Conservation (phyloP, 2,329 filamentous ascomycete species). For the Plectosphaerella cucumerina region DNA sequence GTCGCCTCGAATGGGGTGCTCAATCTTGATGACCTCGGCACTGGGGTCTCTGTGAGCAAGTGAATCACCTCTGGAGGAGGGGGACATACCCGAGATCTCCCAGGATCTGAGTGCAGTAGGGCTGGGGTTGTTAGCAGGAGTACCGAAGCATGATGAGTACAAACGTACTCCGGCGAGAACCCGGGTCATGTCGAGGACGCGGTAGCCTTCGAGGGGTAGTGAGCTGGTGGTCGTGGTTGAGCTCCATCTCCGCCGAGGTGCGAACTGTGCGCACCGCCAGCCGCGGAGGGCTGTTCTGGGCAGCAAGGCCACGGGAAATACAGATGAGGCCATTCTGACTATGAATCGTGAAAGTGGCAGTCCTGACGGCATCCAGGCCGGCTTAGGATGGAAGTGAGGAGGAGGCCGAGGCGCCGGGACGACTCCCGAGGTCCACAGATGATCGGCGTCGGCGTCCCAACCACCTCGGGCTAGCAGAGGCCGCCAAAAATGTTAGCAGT, state of each 20-base stretch:
- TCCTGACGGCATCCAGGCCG: neutral
- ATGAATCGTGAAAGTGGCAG: neutral
- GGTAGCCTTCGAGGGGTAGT: conserved; percentile 75
- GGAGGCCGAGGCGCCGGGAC: neutral
- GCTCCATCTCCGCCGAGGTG: conserved; percentile 12
- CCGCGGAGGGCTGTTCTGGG: neutral
- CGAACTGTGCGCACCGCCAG: neutral
- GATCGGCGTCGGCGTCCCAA: too few relatives aligned
- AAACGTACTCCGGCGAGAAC: conserved; percentile 83
- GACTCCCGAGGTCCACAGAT: neutral
- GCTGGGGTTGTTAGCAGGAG: conserved; percentile 47
- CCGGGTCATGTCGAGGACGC: conserved; percentile 93
- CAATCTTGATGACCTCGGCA: conserved; percentile 95
- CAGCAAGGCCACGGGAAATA: neutral
- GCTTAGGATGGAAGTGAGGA: too few relatives aligned
- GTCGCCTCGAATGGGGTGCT: conserved; percentile 86
- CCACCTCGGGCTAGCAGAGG: too few relatives aligned
- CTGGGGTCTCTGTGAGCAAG: conserved; percentile 37
- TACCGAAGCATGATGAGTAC: neutral
- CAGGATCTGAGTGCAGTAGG: conserved; percentile 95
- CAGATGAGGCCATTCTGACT: too few relatives aligned
- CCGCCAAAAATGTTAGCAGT: neutral
- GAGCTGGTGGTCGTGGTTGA: conserved; percentile 22
- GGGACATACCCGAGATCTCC: conserved; percentile 82
- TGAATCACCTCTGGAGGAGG: neutral